A percentile compares a stretch with the other conserved stretches of the same genome.
Conservation (phyloP, 345 rosid genomes). For the Salix brachista region DNA sequence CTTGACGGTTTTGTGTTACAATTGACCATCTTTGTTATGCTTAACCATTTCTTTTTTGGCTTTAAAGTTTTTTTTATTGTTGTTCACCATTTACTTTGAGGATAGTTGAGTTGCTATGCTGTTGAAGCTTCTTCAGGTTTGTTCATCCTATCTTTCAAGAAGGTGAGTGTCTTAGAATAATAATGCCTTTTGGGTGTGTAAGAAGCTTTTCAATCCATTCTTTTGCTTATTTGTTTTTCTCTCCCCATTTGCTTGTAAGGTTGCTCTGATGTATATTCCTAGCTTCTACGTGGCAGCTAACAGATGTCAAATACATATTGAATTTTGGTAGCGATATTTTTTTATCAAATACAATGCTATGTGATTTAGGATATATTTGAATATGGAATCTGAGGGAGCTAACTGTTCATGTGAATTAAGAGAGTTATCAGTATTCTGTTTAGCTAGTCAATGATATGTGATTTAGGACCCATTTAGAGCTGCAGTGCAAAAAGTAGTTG, state of each 20-base stretch:
- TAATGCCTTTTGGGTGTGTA: constrained; percentile 25
- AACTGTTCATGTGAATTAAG: neutral
- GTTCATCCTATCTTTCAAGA: constrained; percentile 21
- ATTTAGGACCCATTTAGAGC: neutral
- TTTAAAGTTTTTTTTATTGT: neutral
- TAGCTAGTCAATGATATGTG: neutral
- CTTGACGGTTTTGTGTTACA: constrained; percentile 25
- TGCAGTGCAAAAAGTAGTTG: neutral
- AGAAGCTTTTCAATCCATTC: constrained; percentile 6
- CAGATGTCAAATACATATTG: constrained; percentile 12
- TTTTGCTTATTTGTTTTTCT: neutral
- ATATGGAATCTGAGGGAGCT: neutral
- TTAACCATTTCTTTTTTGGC: constrained; percentile 16
- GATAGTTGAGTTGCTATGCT: constrained; percentile 13
- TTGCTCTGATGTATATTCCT: constrained; percentile 22
- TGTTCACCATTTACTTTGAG: constrained; percentile 5
- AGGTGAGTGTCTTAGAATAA: constrained; percentile 21
- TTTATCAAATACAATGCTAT: neutral
- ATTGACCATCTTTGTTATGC: constrained; percentile 5
- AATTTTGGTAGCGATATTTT: constrained; percentile 6
- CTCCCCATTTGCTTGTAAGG: neutral
- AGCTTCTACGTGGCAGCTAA: constrained; percentile 47
- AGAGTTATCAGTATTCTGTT: neutral
- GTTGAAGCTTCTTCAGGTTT: constrained; percentile 28
- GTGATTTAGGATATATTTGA: neutral